A percentile compares a stretch with the other conserved stretches of the same genome.
Conservation (phyloP, 805 yeast genomes). For the Sugiyamaella americana region DNA sequence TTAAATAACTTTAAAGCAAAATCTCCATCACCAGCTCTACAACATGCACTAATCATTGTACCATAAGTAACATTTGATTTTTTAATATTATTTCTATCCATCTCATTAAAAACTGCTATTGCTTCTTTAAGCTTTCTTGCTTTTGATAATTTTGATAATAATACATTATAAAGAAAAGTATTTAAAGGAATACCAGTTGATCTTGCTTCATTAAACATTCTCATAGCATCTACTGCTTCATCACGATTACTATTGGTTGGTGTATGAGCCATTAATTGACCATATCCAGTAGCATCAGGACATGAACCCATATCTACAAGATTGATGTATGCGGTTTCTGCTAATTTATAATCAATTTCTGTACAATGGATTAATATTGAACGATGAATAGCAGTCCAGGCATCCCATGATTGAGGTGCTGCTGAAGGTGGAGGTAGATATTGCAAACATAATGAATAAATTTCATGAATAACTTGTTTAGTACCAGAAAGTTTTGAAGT, state of each 20-base stretch:
- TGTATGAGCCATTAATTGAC: slow-evolving; percentile 27
- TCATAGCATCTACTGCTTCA: slow-evolving; percentile 31
- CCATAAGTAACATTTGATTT: slow-evolving; percentile 34
- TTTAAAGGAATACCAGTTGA: slow-evolving; percentile 26
- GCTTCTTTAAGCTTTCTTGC: slow-evolving; percentile 34
- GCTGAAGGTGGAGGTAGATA: slow-evolving; percentile 19
- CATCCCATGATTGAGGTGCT: slow-evolving; percentile 18
- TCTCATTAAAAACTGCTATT: slow-evolving; percentile 27
- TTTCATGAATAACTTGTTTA: slow-evolving; percentile 3
- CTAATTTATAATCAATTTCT: slow-evolving; percentile 21
- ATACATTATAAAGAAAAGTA: slow-evolving; percentile 33
- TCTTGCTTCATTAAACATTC: slow-evolving; percentile 30
- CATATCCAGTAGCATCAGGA: slow-evolving; percentile 35
- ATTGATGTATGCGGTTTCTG: slow-evolving; percentile 24
- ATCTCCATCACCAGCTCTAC: slow-evolving; percentile 32
- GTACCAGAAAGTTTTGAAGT: not conserved
- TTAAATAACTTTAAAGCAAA: slow-evolving; percentile 29
- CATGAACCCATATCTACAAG: slow-evolving; percentile 25
- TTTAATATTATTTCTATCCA: slow-evolving; percentile 25
- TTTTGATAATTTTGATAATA: slow-evolving; percentile 32
- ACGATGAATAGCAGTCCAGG: slow-evolving; percentile 29
- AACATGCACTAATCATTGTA: slow-evolving; percentile 35
- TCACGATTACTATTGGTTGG: slow-evolving; percentile 25
- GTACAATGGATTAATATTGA: slow-evolving; percentile 24
- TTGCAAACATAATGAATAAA: slow-evolving; percentile 15